Conservation (phyloP, 2,329 filamentous ascomycete species). For the Aureobasidium sp. region DNA sequence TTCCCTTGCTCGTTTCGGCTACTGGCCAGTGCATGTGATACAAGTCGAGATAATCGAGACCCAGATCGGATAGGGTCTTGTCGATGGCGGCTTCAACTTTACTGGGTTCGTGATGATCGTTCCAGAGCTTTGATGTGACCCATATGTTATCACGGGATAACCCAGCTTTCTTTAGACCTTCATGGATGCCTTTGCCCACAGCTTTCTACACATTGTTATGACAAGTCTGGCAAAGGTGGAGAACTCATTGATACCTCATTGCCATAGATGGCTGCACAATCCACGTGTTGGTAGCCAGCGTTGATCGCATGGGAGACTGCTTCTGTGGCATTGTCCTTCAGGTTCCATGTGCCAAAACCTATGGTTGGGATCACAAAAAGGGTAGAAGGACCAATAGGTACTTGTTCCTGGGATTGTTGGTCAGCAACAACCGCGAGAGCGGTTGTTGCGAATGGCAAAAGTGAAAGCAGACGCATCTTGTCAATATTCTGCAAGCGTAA, state of each 20-base stretch:
- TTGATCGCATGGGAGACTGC: slow-evolving; percentile 33
- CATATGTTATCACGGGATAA: slow-evolving; percentile 29
- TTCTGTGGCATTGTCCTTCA: slow-evolving; percentile 27
- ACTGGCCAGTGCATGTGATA: slow-evolving; percentile 41
- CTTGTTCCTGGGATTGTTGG: slow-evolving; percentile 13
- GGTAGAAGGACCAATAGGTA: slow-evolving; percentile 17
- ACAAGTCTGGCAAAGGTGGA: not conserved
- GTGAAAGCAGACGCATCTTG: not conserved
- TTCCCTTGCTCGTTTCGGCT: slow-evolving; percentile 15
- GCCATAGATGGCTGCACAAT: slow-evolving; percentile 37
- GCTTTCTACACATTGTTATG: slow-evolving; percentile 18
- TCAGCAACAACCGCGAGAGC: not conserved
- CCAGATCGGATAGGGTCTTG: slow-evolving; percentile 31
- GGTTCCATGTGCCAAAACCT: slow-evolving; percentile 33
- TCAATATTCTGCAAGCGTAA: not conserved
- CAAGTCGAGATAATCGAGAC: slow-evolving; percentile 34
- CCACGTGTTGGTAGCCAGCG: slow-evolving; percentile 47
- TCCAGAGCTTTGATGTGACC: slow-evolving; percentile 33
- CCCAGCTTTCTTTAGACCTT: slow-evolving; percentile 25
- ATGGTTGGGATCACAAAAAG: slow-evolving; percentile 25
- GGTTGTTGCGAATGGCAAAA: slow-evolving; percentile 20
- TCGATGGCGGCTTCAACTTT: slow-evolving; percentile 26
- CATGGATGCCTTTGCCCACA: slow-evolving; percentile 34
- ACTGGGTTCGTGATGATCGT: slow-evolving; percentile 26
- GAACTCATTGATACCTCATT: slow-evolving; percentile 26